Conservation (phyloP, 2,329 filamentous ascomycete genomes). For the Aspergillaceae sp. region DNA sequence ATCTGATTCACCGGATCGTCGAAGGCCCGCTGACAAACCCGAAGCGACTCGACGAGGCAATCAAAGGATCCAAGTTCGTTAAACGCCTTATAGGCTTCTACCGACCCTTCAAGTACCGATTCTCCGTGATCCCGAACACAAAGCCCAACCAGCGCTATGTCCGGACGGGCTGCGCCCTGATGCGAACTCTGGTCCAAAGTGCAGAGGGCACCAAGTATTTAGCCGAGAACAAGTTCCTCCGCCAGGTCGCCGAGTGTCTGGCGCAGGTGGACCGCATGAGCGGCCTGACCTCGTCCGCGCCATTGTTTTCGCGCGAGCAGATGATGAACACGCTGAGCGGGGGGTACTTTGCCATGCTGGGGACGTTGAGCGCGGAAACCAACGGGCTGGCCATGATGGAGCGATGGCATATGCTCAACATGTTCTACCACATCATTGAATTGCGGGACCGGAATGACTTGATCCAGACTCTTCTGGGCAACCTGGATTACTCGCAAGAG, state of each 20-base stretch:
- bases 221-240: conserved; percentile 81
- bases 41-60: conserved; percentile 86
- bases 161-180: conserved; percentile 75
- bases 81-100: conserved; percentile 93
- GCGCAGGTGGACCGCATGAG: conserved; percentile 87
- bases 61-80: conserved; percentile 91
- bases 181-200: conserved; percentile 78
- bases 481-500: conserved; percentile 82
- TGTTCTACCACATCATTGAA: conserved; percentile 98
- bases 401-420: conserved; percentile 96
- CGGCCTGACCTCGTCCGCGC: conserved; percentile 59
- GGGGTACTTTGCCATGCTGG: conserved; percentile 90
- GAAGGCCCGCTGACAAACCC: conserved; percentile 86
- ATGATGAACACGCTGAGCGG: conserved; percentile 80
- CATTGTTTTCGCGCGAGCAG: conserved; percentile 79
- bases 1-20: conserved; percentile 78
- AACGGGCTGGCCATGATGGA: conserved; percentile 85
- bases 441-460: conserved; percentile 83
- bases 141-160: conserved; percentile 93
- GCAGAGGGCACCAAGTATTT: conserved; percentile 77
- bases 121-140: conserved; percentile 81
- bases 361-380: conserved; percentile 71
- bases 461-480: conserved; percentile 76
- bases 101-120: conserved; percentile 91
- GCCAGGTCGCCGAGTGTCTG: conserved; percentile 90